Percentiles rank a stretch among this genome's conserved stretches.
phyloP scores from a whole-genome alignment of 169 alveolate species.

The Plasmodium coatneyi region DNA sequence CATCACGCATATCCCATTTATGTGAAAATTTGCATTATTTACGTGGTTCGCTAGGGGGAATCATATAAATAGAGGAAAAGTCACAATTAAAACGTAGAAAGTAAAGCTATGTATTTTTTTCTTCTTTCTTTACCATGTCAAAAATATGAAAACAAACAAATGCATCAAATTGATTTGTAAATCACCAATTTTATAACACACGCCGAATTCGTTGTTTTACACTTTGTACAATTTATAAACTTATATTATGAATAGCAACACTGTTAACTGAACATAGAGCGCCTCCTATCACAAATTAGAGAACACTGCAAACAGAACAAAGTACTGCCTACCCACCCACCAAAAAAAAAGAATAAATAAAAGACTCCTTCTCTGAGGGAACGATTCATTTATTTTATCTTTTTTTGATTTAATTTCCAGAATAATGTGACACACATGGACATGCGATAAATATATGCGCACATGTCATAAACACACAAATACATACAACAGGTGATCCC shows the following conservation, averaged over 20 bases:
- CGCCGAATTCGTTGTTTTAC: constrained; percentile 11
- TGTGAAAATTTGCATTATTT: constrained; percentile 7
- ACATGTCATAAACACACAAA: constrained; percentile 1
- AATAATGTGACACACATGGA: neutral
- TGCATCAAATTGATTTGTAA: constrained; percentile 30
- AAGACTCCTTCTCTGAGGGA: neutral
- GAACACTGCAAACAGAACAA: constrained; percentile 19
- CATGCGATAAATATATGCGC: neutral
- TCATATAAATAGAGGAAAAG: constrained; percentile 14
- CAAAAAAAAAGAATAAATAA: constrained; percentile 1
- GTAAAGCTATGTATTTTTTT: neutral
- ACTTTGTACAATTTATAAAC: neutral
- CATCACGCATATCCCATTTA: constrained; percentile 14
- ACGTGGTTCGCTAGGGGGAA: constrained; percentile 26
- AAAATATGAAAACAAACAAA: constrained; percentile 33
- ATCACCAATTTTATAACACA: neutral
- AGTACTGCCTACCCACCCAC: neutral
- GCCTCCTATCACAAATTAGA: neutral
- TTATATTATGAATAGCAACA: constrained; percentile 29
- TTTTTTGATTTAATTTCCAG: constrained; percentile 1
- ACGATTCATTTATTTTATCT: constrained; percentile 16
- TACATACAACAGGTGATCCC: neutral
- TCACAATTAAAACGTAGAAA: constrained; percentile 5
- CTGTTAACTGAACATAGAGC: neutral
- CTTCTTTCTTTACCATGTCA: neutral